Percentiles rank a stretch among this genome's conserved stretches.
Conservation (phyloP, 805 yeast species). For the Candida coquimbonensis region DNA sequence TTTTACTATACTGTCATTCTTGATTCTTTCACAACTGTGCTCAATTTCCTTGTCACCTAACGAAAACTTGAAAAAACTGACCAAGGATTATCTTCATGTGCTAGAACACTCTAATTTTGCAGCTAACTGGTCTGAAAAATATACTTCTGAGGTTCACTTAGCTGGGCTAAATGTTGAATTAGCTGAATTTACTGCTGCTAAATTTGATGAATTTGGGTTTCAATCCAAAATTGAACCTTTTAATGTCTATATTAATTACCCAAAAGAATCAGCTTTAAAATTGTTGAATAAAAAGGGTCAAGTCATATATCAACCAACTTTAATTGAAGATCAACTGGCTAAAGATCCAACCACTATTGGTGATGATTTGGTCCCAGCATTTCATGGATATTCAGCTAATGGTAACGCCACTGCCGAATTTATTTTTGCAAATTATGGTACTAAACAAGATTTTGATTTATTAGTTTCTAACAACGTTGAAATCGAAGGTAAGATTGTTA, state of each 20-base stretch:
- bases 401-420: conserved; percentile 67
- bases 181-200: conserved; percentile 52
- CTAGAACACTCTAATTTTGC: conserved; percentile 30
- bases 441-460: conserved; percentile 47
- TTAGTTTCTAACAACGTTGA: conserved; percentile 42
- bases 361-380: conserved; percentile 55
- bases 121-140: conserved; percentile 46
- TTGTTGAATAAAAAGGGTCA: conserved; percentile 26
- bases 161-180: conserved; percentile 46
- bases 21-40: background rate
- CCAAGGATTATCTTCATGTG: conserved; percentile 20
- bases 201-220: conserved; percentile 56
- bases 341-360: conserved; percentile 40
- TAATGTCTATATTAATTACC: conserved; percentile 59
- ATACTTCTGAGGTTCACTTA: conserved; percentile 48
- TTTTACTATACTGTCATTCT: background rate
- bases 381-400: conserved; percentile 68
- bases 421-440: conserved; percentile 67
- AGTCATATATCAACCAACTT: conserved; percentile 43
- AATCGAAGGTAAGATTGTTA: conserved; percentile 51
- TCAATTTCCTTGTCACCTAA: background rate
- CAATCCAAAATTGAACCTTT: conserved; percentile 46
- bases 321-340: conserved; percentile 44
- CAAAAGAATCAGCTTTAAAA: conserved; percentile 45
- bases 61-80: conserved; percentile 3